phyloP scores from a whole-genome alignment of 768 basidiomycete species.

The Trametes sanguinea region DNA sequence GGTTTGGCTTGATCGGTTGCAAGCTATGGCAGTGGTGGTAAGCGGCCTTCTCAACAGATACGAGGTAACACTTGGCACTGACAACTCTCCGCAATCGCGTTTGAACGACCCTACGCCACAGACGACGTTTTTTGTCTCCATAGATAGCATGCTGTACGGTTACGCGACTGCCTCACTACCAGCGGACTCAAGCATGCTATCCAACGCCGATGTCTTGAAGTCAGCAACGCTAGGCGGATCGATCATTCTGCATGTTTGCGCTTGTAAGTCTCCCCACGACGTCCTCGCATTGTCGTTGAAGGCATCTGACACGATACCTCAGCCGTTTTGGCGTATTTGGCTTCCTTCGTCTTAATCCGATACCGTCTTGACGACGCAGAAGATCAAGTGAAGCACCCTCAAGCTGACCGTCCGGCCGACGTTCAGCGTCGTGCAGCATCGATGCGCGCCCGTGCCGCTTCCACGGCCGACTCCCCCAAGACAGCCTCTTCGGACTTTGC shows the following conservation, averaged over 20 bases:
- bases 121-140: conserved; percentile 65
- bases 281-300: not conserved
- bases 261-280: conserved; percentile 39
- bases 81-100: too few relatives aligned
- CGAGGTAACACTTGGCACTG: not conserved
- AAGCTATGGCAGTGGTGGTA: conserved; percentile 60
- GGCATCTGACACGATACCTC: not conserved
- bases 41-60: conserved; percentile 26
- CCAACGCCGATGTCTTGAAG: conserved; percentile 16
- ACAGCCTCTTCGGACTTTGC: not conserved
- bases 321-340: conserved; percentile 53
- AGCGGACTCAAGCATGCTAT: conserved; percentile 24
- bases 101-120: conserved; percentile 24
- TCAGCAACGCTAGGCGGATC: conserved; percentile 18
- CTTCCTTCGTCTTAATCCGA: conserved; percentile 55
- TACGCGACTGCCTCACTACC: conserved; percentile 24
- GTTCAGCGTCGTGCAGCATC: not conserved
- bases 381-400: not conserved
- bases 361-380: conserved; percentile 58
- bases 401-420: not conserved
- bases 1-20: conserved; percentile 63
- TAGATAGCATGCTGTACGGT: conserved; percentile 52
- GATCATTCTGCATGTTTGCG: conserved; percentile 46
- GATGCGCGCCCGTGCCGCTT: not conserved
- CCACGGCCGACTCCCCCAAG: not conserved